Evolutionary conservation across 352 stramenopile species (phyloP).

Genomic region (Pythium oligandrum): DNA sequence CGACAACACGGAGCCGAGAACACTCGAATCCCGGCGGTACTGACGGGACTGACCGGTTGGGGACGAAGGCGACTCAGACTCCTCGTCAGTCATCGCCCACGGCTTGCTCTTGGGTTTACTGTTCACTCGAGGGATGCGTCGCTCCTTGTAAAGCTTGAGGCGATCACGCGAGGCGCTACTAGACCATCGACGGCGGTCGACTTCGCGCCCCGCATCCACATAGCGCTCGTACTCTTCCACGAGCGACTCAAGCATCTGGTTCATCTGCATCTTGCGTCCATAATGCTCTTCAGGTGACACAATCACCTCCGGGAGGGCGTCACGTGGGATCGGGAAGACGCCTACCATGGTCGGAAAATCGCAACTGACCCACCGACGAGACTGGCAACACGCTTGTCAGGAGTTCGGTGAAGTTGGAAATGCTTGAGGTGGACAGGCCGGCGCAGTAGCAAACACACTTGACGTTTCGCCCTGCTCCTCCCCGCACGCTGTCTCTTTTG

Average conservation of each 20-base stretch:
- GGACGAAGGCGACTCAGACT: neutral
- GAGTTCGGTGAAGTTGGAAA: neutral
- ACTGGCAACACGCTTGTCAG: neutral
- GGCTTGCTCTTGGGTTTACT: neutral
- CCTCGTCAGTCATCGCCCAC: neutral
- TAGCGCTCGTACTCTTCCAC: slow-evolving; percentile 47
- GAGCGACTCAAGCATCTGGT: slow-evolving; percentile 35
- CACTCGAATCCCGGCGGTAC: neutral
- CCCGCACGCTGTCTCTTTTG: too few relatives aligned
- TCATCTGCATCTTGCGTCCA: slow-evolving; percentile 34
- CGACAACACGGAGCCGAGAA: too few relatives aligned
- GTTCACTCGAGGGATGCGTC: neutral
- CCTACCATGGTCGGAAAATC: slow-evolving; percentile 2
- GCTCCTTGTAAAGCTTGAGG: slow-evolving; percentile 47
- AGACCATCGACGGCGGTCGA: slow-evolving; percentile 44
- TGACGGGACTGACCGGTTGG: neutral
- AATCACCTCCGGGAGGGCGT: slow-evolving; percentile 37
- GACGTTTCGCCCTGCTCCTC: too few relatives aligned
- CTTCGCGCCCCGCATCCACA: slow-evolving; percentile 20
- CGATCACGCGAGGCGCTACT: slow-evolving; percentile 30
- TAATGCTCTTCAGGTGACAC: slow-evolving; percentile 30
- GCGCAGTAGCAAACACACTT: neutral
- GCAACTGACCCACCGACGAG: too few relatives aligned
- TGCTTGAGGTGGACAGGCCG: neutral
- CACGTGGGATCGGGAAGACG: slow-evolving; percentile 40